phyloP scores from a whole-genome alignment of 2,329 filamentous ascomycete species.

The Microcyclospora pomicola region DNA sequence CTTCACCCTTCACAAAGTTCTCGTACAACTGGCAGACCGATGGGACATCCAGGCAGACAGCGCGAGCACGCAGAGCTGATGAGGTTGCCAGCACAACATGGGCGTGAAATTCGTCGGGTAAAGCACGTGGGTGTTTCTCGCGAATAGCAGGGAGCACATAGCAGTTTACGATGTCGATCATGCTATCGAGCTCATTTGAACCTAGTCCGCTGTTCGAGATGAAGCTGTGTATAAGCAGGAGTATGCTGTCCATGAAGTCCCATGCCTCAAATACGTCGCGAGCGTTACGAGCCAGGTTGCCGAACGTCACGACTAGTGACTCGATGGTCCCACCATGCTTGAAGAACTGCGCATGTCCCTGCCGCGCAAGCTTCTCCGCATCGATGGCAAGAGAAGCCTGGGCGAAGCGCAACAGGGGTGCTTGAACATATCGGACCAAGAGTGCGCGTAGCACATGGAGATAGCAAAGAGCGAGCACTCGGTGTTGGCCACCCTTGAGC shows the following conservation, averaged over 20 bases:
- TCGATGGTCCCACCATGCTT: neutral
- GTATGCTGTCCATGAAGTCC: slow-evolving; percentile 11
- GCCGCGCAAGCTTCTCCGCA: neutral
- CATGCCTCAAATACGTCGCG: slow-evolving; percentile 10
- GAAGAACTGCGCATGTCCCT: neutral
- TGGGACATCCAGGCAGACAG: neutral
- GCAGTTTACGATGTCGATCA: slow-evolving; percentile 12
- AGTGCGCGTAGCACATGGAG: neutral
- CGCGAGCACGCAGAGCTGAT: slow-evolving; percentile 2
- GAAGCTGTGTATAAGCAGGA: slow-evolving; percentile 5
- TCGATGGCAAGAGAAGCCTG: neutral
- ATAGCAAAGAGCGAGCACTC: neutral
- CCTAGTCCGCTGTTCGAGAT: slow-evolving; percentile 1
- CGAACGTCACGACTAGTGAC: neutral
- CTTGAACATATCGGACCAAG: neutral
- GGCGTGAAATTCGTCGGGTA: slow-evolving; percentile 15
- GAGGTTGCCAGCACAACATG: slow-evolving; percentile 4
- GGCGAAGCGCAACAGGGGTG: neutral
- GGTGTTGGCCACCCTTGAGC: slow-evolving; percentile 1
- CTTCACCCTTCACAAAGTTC: slow-evolving; percentile 10
- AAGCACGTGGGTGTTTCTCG: slow-evolving; percentile 18
- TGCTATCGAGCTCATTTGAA: slow-evolving; percentile 4
- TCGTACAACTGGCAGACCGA: slow-evolving; percentile 8
- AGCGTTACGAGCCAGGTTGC: slow-evolving; percentile 1
- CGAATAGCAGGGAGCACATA: slow-evolving; percentile 15